Base-by-base conservation (phyloP, 345 rosid species). In the Schrenkiella parvula region DNA sequence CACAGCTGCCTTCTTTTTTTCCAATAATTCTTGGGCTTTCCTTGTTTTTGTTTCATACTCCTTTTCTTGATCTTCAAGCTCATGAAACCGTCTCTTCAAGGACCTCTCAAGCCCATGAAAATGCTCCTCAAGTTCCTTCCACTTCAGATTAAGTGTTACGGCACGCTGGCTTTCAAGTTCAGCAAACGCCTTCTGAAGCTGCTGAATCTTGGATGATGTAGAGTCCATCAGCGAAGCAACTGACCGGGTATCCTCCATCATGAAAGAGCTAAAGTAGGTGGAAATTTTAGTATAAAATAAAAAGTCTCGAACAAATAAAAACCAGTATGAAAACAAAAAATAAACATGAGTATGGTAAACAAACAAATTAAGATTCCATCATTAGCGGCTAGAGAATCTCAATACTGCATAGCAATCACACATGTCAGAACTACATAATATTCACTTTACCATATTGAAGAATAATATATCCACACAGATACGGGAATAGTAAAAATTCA, bases 111-210 rank as follows among this genome's bases (percentile, higher is more conserved):
- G 97, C 66, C 99, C 99, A 76, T 92, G 91, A 71, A 95, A 95
- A 85, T 95, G 98, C 72, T 89, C 98, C 80, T 95, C 98, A 38
- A 95, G 86, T 78, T 89, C 99, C 81, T 89, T 89, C 99, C 99
- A 91, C 76, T 87, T 95, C 77, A 95, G 53, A 79, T 95, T 89
- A 58, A 95, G 93, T 6, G 98, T 85, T 53, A 95, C 80, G 2
- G 97, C 97, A 59, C 93, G 86, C 59, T 92, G 90, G 66, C 93
- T 89, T 79, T 95, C 97, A 68, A 95, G 99, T 81, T 95, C 97
- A 79, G 97, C 93, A 84, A 95, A 95, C 11, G 99, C 99, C 82
- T 82, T 91, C 90, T 95, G 98, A 83, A 95, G 99, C 81, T 95
- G 98, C 64, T 87, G 92, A 75, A 95, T 95, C 88, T 89, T 95